Base-by-base conservation (phyloP, 371 early-diverging fungal genomes). In the Mortierella sp. region DNA sequence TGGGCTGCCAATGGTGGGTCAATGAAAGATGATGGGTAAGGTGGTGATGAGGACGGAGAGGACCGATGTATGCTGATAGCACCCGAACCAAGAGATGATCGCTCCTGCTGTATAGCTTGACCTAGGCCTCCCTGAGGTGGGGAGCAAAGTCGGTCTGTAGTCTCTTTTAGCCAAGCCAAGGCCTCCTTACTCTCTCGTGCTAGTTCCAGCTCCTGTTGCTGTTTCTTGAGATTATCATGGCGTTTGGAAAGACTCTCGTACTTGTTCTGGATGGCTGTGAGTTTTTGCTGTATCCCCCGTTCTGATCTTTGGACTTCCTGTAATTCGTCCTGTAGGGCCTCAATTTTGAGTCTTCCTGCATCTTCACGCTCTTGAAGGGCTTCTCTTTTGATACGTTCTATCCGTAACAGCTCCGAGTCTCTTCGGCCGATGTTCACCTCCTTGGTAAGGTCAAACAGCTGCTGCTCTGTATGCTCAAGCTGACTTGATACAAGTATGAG, bases 1-100 rank as follows among this genome's bases (percentile, higher is more conserved):
- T 85, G 83, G 1, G 85, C 84, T 11, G 83, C 85, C n/a, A 81
- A 60, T 11, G 82, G 82, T 16, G 82, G 82, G 22, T 81, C 82
- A 24, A 75, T 76, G 38, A 72, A 72, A 10, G 82, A 81, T 13
- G 82, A 76, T 7, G 70, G 72, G 38, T 81, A 76, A n/a, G 82
- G 76, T 2, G 82, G 82, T 10, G 82, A 81, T 13, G 76, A 69
- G 8, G 76, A 65, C 0, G 82, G 76, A 0, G 81, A 73, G 11
- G 53, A 53, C 43, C 61, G 73, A 32, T 55, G 67, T 28, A 69
- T 48, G 15, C 70, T 70, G 45, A 64, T 60, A 7, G 72, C 67
- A 3, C 41, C 63, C 8, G 81, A 75, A 3, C 66, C 75, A 8
- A 69, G 69, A 15, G 69, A 65, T 5, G 70, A 65, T 19, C 66